Base-by-base conservation (phyloP, 2,329 filamentous ascomycete species). In the Trichophyton rubrum region DNA sequence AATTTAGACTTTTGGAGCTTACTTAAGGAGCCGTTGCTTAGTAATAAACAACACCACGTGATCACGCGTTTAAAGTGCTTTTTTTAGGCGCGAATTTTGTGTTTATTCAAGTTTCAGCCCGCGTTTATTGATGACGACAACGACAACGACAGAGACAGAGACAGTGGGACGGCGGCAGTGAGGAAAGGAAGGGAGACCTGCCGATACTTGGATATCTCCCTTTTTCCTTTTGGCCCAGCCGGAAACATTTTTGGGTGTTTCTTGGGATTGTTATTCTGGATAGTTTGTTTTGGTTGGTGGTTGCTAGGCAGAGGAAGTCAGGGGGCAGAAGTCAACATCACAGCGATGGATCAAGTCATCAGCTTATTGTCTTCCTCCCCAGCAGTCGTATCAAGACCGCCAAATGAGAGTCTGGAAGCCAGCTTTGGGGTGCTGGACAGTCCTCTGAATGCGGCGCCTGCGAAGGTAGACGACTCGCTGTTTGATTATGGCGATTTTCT, bases 281-380 rank as follows among this genome's bases (percentile, higher is more conserved):
- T 55, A 55, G 30, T 17, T 30, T 27, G n/a, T n/a, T 33, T 33
- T 2, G 8, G 8, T 35, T 3, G 20, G n/a, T 55, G 51, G 45
- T 51, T 15, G 24, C 20, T 13, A 55, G 51, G 15, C 51, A 55
- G 30, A 27, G 20, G 20, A 5, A 55, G 27, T 6, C 51, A 20
- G 30, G 27, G 20, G 11, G 20, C 24, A 20, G n/a, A n/a, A n/a
- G 30, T 55, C 33, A 27, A 27, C n/a, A 35, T 35, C 51, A 35
- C 27, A 33, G 57, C 40, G 33, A 76, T 75, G 74, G 71, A 69
- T 56, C 72, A 75, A 60, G 65, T 75, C 41, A 75, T 76, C 59
- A 66, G 70, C 61, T 67, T 76, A 5, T 51, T 75, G 22, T 73
- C 72, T 15, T 75, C 65, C 27, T 59, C 62, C 9, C 60, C 35